A percentile compares a stretch with the other conserved stretches of the same genome.
Conservation (phyloP, 768 basidiomycete species). For the Chalciporus piperatus region DNA sequence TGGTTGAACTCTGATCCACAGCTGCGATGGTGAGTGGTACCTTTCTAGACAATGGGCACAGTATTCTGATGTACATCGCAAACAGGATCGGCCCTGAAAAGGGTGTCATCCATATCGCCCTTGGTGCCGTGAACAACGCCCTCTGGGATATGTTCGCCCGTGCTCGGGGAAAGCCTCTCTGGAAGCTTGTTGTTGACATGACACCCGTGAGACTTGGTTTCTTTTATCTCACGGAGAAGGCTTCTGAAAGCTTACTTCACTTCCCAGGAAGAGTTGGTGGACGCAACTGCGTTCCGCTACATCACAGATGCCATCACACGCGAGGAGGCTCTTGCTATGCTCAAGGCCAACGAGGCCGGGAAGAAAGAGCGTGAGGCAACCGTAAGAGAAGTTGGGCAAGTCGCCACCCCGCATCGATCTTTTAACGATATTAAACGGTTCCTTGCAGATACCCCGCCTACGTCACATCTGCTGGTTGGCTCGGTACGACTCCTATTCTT, state of each 20-base stretch:
- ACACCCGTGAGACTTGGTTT: slow-evolving; percentile 50
- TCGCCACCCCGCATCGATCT: background rate
- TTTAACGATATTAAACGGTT: background rate
- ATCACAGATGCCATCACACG: slow-evolving; percentile 92
- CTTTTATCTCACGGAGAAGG: background rate
- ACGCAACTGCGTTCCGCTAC: slow-evolving; percentile 78
- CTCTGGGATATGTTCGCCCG: slow-evolving; percentile 93
- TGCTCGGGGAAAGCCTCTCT: slow-evolving; percentile 77
- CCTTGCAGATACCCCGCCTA: slow-evolving; percentile 81
- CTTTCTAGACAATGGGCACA: background rate
- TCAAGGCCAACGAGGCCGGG: slow-evolving; percentile 70
- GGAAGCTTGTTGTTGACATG: slow-evolving; percentile 93
- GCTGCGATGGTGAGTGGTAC: slow-evolving; percentile 65
- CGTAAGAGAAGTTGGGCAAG: slow-evolving; percentile 67
- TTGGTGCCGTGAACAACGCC: slow-evolving; percentile 87
- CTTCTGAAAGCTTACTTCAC: background rate
- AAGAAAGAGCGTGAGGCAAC: slow-evolving; percentile 78
- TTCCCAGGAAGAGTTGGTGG: slow-evolving; percentile 71
- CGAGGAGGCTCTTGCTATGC: slow-evolving; percentile 82
- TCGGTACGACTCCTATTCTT: slow-evolving; percentile 43
- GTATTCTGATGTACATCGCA: background rate
- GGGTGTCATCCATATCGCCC: slow-evolving; percentile 90
- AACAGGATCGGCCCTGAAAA: slow-evolving; percentile 90
- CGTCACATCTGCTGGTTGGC: slow-evolving; percentile 91
- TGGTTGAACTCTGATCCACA: slow-evolving; percentile 87